Base-by-base conservation (phyloP, 164 flowering plant species). In the Macadamia tetraphylla region DNA sequence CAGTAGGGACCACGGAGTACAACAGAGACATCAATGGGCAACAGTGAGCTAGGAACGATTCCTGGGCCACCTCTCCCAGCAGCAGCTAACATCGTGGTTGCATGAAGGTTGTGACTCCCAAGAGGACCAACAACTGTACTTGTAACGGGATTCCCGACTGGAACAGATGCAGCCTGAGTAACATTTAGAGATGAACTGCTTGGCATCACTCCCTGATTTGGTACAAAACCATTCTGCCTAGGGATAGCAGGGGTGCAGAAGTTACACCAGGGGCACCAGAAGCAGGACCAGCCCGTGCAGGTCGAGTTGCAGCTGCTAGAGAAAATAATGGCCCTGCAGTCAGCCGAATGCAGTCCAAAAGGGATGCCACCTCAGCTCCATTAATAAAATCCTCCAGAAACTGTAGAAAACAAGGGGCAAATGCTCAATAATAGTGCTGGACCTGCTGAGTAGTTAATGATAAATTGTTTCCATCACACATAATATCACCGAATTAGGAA, bases 251-350 rank as follows among this genome's bases (percentile, higher is more conserved):
- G 69, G 76, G 30, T 12, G 86, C 62, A 59, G 85, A 75, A 18
- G 86, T 59, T 35, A 81, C 76, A n/a, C 80, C 86, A 76, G 93
- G 86, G 61, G 80, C 74, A 11, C 84, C 91, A 43, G 97, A 74
- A 76, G 85, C 88, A 71, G 97, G 89, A 78, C 94, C 86, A 69
- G 94, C 94, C 51, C 99, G 82, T 66, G 99, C 99, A 74, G 99
- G 99, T 58, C 99, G 82, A 57, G 92, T 91, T 61, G 99, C 99
- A 70, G 94, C 90, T 59, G 92, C 90, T 75, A 95, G 94, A 76
- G 98, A 92, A 81, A 89, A 92, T 75, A 95, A 79, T 29, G 99
- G 98, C 66, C 98, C 99, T 46, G 98, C 98, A 68, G 99, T 95
- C 58, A 95, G 87, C 63, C 93, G 86, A 78, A 95, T 92, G 79